phyloP scores from a whole-genome alignment of 148 eudicot species.

The Limonium bicolor region DNA sequence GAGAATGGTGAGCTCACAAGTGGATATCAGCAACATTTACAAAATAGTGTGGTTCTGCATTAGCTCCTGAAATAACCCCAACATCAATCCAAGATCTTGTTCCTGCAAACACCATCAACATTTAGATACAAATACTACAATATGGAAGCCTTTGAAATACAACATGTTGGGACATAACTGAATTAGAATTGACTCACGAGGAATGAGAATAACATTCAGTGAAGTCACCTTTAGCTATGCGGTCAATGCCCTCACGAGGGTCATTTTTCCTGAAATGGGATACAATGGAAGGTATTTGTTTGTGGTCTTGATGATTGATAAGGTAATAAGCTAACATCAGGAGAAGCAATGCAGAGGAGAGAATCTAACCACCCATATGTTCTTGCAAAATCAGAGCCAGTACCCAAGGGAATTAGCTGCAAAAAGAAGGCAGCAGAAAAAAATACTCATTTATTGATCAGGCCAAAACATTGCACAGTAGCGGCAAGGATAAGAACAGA shows the following conservation, averaged over 20 bases:
- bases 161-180: neutral
- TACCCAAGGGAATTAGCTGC: slow-evolving; percentile 93
- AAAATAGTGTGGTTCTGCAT: slow-evolving; percentile 63
- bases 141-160: neutral
- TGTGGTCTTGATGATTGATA: neutral
- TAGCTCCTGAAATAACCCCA: slow-evolving; percentile 49
- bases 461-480: neutral
- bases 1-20: slow-evolving; percentile 46
- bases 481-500: neutral
- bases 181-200: neutral
- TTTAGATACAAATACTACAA: slow-evolving; percentile 6
- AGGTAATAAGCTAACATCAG: neutral
- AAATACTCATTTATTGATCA: neutral
- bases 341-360: slow-evolving; percentile 11
- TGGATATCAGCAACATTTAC: slow-evolving; percentile 93
- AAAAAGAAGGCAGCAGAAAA: slow-evolving; percentile 8
- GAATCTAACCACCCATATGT: slow-evolving; percentile 84
- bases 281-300: slow-evolving; percentile 1
- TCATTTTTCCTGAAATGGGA: slow-evolving; percentile 65
- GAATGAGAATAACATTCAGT: neutral
- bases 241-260: slow-evolving; percentile 73
- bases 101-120: slow-evolving; percentile 37
- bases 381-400: slow-evolving; percentile 97
- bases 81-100: slow-evolving; percentile 57
- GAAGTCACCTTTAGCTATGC: slow-evolving; percentile 74